Conservation (phyloP, 2,329 filamentous ascomycete genomes). For the Thermoascus crustaceus region DNA sequence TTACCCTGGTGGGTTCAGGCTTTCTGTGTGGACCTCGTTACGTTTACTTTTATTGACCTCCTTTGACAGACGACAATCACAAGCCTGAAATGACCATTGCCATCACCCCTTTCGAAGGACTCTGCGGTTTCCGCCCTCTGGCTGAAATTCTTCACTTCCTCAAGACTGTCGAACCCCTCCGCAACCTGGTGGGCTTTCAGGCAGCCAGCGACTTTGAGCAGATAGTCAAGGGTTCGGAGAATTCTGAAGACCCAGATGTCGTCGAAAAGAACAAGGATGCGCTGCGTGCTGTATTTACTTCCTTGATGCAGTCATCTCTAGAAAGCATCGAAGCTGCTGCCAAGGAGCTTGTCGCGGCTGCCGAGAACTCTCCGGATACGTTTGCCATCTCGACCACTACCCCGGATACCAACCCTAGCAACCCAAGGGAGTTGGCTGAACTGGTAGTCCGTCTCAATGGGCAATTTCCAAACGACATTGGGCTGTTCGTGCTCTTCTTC, state of each 20-base stretch:
- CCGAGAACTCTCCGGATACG: conserved; percentile 56
- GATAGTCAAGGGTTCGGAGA: conserved; percentile 48
- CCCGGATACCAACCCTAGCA: conserved; percentile 27
- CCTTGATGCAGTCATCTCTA: conserved; percentile 69
- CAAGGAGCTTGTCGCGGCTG: conserved; percentile 61
- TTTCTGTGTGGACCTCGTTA: not conserved
- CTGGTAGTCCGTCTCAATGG: conserved; percentile 69
- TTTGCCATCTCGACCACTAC: conserved; percentile 54
- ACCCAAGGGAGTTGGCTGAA: conserved; percentile 58
- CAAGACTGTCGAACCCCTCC: conserved; percentile 55
- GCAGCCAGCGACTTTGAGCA: conserved; percentile 48
- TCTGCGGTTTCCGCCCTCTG: conserved; percentile 90
- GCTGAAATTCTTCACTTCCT: conserved; percentile 82
- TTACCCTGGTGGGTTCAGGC: conserved; percentile 56
- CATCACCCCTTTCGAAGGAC: conserved; percentile 88
- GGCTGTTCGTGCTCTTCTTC: conserved; percentile 93
- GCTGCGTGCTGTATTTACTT: conserved; percentile 65
- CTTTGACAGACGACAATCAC: conserved; percentile 75
- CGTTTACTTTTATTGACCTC: not conserved
- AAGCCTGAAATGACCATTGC: conserved; percentile 99
- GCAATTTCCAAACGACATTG: conserved; percentile 84
- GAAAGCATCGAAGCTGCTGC: conserved; percentile 58
- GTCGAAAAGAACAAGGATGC: conserved; percentile 65
- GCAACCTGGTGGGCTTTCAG: conserved; percentile 52
- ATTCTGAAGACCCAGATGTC: conserved; percentile 37